Evolutionary conservation across 306 rosid species (phyloP), one percentile per base, ranked within the genome.

Genomic region (Cucumis hystrix): DNA sequence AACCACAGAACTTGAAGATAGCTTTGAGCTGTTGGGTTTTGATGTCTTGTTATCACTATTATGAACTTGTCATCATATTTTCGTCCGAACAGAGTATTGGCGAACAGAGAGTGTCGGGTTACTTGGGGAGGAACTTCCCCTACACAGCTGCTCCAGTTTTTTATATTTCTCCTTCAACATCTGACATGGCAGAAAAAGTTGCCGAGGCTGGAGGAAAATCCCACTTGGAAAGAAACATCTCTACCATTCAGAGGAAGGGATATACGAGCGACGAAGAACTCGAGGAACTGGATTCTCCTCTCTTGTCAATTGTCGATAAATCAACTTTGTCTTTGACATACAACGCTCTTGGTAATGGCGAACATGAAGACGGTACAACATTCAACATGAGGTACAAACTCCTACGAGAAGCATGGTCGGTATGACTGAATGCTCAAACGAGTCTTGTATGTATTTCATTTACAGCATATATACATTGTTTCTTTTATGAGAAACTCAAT

Each of bases 231-330:
- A 88, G 93, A 80, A 92, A 83, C 70, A 87, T 75, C 16, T 92
- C 90, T 6, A 84, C 52, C n/a, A 81, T 92, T 72, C 92, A 89
- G 78, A 86, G 93, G 74, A 92, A 87, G 85, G 98, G 98, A 43
- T 91, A 95, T 70, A 95, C 97, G 6, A 95, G 99, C 68, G 99
- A 95, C 21, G 98, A 92, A 67, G 99, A 95, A 62, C 82, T 95
- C n/a, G 97, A 92, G 83, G 96, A 92, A 83, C 88, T 95, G 74
- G 90, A 88, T 59, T 92, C 85, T 75, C 99, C 99, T 74, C 84
- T 95, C 45, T 71, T 87, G 6, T 81, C 89, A 67, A 86, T 95
- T 76, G 80, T 92, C 35, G 89, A 90, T 81, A 92, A 90, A 80
- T 21, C 84, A 17, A 89, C 90, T 11, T 78, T 79, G 56, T 85